Evolutionary conservation across 2,329 filamentous ascomycete species (phyloP).

Genomic region (Sporothrix pseudoabietina): DNA sequence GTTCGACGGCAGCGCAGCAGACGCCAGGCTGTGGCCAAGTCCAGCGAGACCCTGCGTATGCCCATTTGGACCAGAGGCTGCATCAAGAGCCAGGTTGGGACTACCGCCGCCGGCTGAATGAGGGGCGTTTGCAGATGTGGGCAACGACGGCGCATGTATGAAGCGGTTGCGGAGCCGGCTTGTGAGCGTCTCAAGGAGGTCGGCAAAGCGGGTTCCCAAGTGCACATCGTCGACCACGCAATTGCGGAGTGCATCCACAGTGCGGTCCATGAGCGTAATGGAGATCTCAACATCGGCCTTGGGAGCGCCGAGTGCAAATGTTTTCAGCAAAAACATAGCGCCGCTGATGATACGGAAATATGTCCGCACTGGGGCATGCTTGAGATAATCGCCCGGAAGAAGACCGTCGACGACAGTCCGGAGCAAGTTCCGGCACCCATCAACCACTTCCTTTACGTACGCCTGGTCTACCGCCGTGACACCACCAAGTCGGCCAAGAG

Average conservation of each 20-base stretch:
- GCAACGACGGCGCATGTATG: constrained; percentile 62
- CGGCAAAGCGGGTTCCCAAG: constrained; percentile 79
- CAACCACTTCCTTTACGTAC: constrained; percentile 75
- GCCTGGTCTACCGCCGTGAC: constrained; percentile 69
- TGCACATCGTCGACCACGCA: constrained; percentile 86
- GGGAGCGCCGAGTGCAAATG: constrained; percentile 77
- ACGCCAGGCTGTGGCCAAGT: background rate
- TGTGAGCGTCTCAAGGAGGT: constrained; percentile 77
- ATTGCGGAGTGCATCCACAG: constrained; percentile 71
- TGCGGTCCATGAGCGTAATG: constrained; percentile 73
- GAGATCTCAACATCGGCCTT: constrained; percentile 76
- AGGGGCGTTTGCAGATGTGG: constrained; percentile 29
- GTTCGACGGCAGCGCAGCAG: background rate
- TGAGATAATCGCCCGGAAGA: constrained; percentile 72
- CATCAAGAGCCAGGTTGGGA: constrained; percentile 17
- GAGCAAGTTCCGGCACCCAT: constrained; percentile 75
- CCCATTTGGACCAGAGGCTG: background rate
- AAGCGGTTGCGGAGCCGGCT: constrained; percentile 73
- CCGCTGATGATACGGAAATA: constrained; percentile 86
- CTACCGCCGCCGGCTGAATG: constrained; percentile 7
- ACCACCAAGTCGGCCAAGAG: constrained; percentile 64
- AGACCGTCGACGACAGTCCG: constrained; percentile 76
- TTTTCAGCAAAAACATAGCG: constrained; percentile 82
- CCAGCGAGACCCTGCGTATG: background rate
- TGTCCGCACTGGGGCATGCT: constrained; percentile 79